phyloP scores from a whole-genome alignment of 441 rosid genomes.

The Adansonia madagascariensis region DNA sequence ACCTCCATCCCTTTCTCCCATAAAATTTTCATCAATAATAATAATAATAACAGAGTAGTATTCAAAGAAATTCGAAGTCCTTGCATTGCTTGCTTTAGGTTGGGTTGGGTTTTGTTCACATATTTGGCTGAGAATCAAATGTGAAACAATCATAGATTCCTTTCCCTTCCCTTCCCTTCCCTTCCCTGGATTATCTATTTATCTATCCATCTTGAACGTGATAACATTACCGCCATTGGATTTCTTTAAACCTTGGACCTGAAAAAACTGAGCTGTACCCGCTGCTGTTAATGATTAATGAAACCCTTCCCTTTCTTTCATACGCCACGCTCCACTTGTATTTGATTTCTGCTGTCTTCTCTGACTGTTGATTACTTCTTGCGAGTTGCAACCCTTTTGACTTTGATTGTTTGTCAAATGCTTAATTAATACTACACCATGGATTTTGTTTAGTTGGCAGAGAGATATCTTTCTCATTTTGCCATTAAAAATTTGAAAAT shows the following conservation, averaged over 20 bases:
- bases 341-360: too few species aligned
- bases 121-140: slow-evolving; percentile 3
- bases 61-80: not conserved
- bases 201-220: not conserved
- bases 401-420: too few species aligned
- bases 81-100: not conserved
- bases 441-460: not conserved
- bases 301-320: too few species aligned
- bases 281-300: too few species aligned
- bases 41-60: not conserved
- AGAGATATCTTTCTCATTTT: too few species aligned
- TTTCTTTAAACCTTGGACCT: not conserved
- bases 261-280: not conserved
- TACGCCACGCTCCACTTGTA: too few species aligned
- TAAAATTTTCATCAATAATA: too few species aligned
- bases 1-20: not conserved
- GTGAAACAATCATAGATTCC: not conserved
- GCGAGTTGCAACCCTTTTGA: too few species aligned
- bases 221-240: not conserved
- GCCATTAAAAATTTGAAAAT: not conserved
- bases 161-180: not conserved
- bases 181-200: not conserved
- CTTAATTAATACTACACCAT: not conserved
- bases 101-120: not conserved
- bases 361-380: too few species aligned